Evolutionary conservation across 2,329 filamentous ascomycete genomes (phyloP).

Genomic region (Purpureocillium lavendulum): DNA sequence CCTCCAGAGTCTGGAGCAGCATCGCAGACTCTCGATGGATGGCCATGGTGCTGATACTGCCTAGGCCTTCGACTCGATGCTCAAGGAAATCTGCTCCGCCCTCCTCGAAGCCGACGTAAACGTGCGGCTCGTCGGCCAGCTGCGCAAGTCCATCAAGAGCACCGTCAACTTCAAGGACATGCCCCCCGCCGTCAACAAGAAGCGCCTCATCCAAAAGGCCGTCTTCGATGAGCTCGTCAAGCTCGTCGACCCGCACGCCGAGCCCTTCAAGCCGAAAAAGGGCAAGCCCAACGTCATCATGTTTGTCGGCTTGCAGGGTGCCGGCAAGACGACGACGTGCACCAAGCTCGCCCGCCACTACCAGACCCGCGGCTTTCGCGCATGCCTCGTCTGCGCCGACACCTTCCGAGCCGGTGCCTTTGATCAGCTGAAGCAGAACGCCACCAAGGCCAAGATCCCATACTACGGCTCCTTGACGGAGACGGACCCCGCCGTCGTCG

Average conservation of each 20-base stretch:
- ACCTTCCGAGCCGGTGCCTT: slow-evolving; percentile 98
- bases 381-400: slow-evolving; percentile 92
- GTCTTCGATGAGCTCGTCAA: slow-evolving; percentile 96
- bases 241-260: slow-evolving; percentile 89
- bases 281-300: slow-evolving; percentile 96
- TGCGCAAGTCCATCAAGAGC: slow-evolving; percentile 86
- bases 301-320: slow-evolving; percentile 97
- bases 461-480: slow-evolving; percentile 97
- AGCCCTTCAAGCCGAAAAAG: slow-evolving; percentile 95
- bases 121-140: slow-evolving; percentile 80
- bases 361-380: slow-evolving; percentile 84
- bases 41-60: neutral
- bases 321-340: slow-evolving; percentile 96
- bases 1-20: neutral
- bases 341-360: slow-evolving; percentile 96
- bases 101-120: slow-evolving; percentile 97
- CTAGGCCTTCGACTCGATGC: slow-evolving; percentile 92
- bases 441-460: slow-evolving; percentile 96
- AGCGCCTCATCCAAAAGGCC: slow-evolving; percentile 93
- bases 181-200: slow-evolving; percentile 90
- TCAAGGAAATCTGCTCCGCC: slow-evolving; percentile 95
- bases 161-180: slow-evolving; percentile 94
- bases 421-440: slow-evolving; percentile 97
- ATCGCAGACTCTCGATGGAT: too few species aligned
- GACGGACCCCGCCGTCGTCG: slow-evolving; percentile 89